phyloP scores from a whole-genome alignment of 495 filamentous ascomycete species.

The Penicillium atrosanguineum region DNA sequence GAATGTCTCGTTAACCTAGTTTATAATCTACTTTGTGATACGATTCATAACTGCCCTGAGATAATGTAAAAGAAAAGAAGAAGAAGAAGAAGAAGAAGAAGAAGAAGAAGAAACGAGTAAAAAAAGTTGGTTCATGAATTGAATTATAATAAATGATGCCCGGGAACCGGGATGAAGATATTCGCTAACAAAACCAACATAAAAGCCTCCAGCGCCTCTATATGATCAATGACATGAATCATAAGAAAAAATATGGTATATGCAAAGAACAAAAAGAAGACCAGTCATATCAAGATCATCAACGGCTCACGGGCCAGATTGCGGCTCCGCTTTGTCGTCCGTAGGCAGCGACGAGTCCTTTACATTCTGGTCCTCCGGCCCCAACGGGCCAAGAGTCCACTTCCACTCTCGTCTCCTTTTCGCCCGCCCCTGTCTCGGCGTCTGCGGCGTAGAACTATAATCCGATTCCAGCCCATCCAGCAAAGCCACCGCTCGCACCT shows the following conservation, averaged over 20 bases:
- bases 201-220: slow-evolving; percentile 22
- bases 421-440: slow-evolving; percentile 45
- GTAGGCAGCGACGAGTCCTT: background rate
- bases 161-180: slow-evolving; percentile 5
- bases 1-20: background rate
- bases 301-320: background rate
- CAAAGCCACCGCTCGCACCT: slow-evolving; percentile 42
- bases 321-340: background rate
- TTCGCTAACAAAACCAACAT: slow-evolving; percentile 4
- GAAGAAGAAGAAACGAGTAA: too few species aligned
- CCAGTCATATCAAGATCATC: background rate
- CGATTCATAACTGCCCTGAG: background rate
- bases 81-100: too few species aligned
- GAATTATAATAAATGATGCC: background rate
- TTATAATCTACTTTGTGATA: background rate
- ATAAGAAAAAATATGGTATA: slow-evolving; percentile 14
- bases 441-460: slow-evolving; percentile 41
- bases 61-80: too few species aligned
- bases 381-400: slow-evolving; percentile 53
- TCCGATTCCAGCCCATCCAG: slow-evolving; percentile 36
- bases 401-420: slow-evolving; percentile 56
- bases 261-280: background rate
- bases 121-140: background rate
- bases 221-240: slow-evolving; percentile 17
- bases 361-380: slow-evolving; percentile 2